Evolutionary conservation across 495 filamentous ascomycete genomes (phyloP).

Genomic region (Penicillium odoratum): DNA sequence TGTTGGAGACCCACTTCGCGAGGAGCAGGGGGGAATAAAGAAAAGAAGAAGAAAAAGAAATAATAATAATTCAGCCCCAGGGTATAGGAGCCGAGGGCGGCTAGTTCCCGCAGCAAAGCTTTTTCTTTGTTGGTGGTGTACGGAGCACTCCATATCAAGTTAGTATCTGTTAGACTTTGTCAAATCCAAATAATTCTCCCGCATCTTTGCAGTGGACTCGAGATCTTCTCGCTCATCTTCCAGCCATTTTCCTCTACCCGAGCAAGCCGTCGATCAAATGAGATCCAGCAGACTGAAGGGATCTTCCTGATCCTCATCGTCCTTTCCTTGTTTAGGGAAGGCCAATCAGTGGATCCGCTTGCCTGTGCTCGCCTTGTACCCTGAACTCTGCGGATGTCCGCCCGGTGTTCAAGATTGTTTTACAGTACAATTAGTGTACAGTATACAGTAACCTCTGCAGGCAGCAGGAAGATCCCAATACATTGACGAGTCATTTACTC

Average conservation of each 20-base stretch:
- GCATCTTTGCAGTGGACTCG: neutral
- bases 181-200: too few species aligned
- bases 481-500: conserved; percentile 2
- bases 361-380: conserved; percentile 2
- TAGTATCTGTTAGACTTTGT: neutral
- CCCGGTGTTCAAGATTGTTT: conserved; percentile 3
- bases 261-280: conserved; percentile 6
- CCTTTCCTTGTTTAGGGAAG: conserved; percentile 7
- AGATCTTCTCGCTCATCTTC: conserved; percentile 1
- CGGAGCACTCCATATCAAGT: neutral
- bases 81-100: conserved; percentile 1
- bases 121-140: conserved; percentile 4
- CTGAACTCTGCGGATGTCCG: conserved; percentile 11
- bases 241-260: conserved; percentile 2
- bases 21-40: conserved; percentile 9
- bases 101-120: conserved; percentile 10
- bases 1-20: neutral
- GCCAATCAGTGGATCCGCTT: conserved; percentile 14
- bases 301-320: conserved; percentile 6
- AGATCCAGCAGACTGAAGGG: conserved; percentile 6
- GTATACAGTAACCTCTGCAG: neutral
- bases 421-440: neutral
- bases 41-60: conserved; percentile 3
- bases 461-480: neutral
- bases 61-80: neutral